Base-by-base conservation (phyloP, 2,329 filamentous ascomycete species). In the Monosporascus cannonballus region DNA sequence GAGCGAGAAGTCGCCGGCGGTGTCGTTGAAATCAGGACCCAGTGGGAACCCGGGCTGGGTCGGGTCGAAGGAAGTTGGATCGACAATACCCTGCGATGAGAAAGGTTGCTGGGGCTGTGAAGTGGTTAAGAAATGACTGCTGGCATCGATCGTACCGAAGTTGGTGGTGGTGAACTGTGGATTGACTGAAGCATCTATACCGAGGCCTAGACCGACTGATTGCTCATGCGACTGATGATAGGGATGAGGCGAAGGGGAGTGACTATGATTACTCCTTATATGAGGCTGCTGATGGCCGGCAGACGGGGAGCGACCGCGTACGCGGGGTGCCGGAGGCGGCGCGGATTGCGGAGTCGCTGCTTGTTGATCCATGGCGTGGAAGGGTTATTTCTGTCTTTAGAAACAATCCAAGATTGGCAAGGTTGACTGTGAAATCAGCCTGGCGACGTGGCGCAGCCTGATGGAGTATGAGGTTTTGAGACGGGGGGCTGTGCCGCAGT, bases 241-340 rank as follows among this genome's bases (percentile, higher is more conserved):
- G 62, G 75, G 75, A 70, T 71, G 78, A 68, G 79, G 80, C 66
- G 83, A 82, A 62, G 83, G 81, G 63, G 84, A 86, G 69, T 83
- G 83, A 60, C 74, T 79, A 69, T 83, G 83, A 60, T 74, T 79
- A 69, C 83, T 82, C 69, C 79, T 87, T 85, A 87, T 86, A 84
- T 83, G 77, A 74, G 75, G 72, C 64, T 80, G 76, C 61, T 77
- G 77, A 64, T 80, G 77, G 58, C 76, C 76, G 66, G 76, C 75
- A 64, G 84, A 85, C 60, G 78, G 80, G 61, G 84, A 86, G 66
- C 83, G 82, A 67, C 81, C 81, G 67, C 80, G 64, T 62, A n/a
- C 15, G 14, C 48, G 50, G 14, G 41, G 22, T 11, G 38, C 17
- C 38, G 38, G 38, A 17, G 42, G 42, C 42, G 22, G 42, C 41